Base-by-base conservation (phyloP, 2,329 filamentous ascomycete species). In the Laburnicola sp. region DNA sequence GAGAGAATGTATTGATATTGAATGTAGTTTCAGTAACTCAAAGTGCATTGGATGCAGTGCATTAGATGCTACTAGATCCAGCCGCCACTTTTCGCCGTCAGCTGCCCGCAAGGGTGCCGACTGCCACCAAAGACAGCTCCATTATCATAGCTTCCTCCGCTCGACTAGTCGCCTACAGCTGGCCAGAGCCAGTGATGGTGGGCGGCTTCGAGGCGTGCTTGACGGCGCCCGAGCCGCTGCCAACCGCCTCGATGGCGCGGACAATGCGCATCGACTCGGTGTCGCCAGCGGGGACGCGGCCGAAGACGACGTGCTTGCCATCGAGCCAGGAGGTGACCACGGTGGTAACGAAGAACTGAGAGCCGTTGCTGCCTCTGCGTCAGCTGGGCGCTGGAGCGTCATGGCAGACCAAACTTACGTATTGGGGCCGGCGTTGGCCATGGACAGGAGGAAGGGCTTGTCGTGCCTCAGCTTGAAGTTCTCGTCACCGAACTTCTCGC, bases 351-450 rank as follows among this genome's bases (percentile, higher is more conserved):
- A 87, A 87, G 80, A 88, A 88, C 74, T 87, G 85, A 53, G 85
- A 87, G 70, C 85, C 85, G 76, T 87, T 88, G 75, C 82, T 82
- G 63, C 49, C 39, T n/a, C 34, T 8, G 37, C 38, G 56, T 66
- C 50, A 65, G 58, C 55, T 22, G 7, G 38, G 51, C 26, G 60
- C 39, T 35, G 28, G 40, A 37, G 25, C 38, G 22, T 43, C 11
- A 31, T 43, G 21, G 21, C 3, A 9, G 16, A 37, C 21, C 22
- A 25, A 34, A 35, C 81, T 71, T 78, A 85, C 82, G 93, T 97
- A 87, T 97, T 96, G 72, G 88, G 88, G 65, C 91, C 91, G 67
- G 91, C 89, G 78, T 96, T 96, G 75, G 91, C 91, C 91, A 96
- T 96, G 77, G 91, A 96, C 63, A 96, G 83, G 65, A 92, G 82